These are phyloP conservation scores for Penicillium subrubescens DNA, from an alignment of 495 filamentous ascomycete genomes.

Conservation along the genomic window DNA sequence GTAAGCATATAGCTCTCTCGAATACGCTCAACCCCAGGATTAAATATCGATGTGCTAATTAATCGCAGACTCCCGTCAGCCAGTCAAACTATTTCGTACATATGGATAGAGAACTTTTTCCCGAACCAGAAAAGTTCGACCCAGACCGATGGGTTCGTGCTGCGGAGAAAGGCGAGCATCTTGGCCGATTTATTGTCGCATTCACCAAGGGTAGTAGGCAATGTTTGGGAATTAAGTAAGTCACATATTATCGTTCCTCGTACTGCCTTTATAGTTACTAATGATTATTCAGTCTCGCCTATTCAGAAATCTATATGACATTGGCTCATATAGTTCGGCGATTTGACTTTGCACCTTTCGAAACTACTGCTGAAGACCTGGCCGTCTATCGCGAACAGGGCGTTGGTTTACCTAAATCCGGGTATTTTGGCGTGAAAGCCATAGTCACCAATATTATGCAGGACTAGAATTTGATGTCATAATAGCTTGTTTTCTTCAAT, in stretches of 20 bases:
- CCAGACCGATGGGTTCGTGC: slow-evolving; percentile 54
- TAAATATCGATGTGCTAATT: slow-evolving; percentile 1
- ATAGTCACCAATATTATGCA: slow-evolving; percentile 19
- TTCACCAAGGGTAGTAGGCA: slow-evolving; percentile 49
- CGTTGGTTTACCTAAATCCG: slow-evolving; percentile 20
- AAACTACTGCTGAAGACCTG: slow-evolving; percentile 41
- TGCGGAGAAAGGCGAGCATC: slow-evolving; percentile 18
- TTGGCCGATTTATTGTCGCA: slow-evolving; percentile 40
- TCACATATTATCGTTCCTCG: neutral
- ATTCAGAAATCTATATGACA: slow-evolving; percentile 41
- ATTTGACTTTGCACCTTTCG: slow-evolving; percentile 39
- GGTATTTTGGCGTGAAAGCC: slow-evolving; percentile 23
- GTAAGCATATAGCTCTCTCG: slow-evolving; percentile 23
- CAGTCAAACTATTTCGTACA: slow-evolving; percentile 52
- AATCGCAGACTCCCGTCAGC: slow-evolving; percentile 43
- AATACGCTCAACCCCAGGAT: slow-evolving; percentile 4
- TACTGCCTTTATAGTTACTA: neutral
- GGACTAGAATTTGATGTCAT: slow-evolving; percentile 1
- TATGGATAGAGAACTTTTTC: slow-evolving; percentile 48
- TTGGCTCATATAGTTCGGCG: slow-evolving; percentile 40
- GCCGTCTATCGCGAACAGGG: slow-evolving; percentile 26
- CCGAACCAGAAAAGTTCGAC: slow-evolving; percentile 44
- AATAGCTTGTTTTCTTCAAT: neutral
- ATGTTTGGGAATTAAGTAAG: slow-evolving; percentile 52
- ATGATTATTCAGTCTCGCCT: slow-evolving; percentile 36